These are phyloP conservation scores for Penicillium aurantiogriseum DNA, from an alignment of 2,329 filamentous ascomycete species.

Conservation along the genomic window DNA sequence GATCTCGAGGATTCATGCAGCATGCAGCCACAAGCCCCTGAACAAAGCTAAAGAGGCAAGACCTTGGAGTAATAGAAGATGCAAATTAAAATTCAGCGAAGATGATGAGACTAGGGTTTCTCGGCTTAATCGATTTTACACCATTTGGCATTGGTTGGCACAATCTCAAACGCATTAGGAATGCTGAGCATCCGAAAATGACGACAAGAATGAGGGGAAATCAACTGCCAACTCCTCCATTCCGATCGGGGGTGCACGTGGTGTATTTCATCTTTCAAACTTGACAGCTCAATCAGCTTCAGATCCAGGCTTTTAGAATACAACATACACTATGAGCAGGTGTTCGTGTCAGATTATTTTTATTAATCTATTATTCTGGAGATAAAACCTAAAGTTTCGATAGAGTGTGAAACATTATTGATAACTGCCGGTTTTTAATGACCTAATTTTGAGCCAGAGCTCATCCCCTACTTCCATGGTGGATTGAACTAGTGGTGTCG, in stretches of 20 bases:
- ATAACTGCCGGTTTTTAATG: background rate
- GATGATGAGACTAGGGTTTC: background rate
- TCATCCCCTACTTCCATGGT: slow-evolving; percentile 2
- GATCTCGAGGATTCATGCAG: background rate
- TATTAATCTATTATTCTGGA: background rate
- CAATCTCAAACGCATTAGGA: slow-evolving; percentile 15
- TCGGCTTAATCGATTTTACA: background rate
- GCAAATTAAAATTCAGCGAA: background rate
- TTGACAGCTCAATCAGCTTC: background rate
- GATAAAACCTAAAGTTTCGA: background rate
- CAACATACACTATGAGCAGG: background rate
- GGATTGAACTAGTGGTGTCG: background rate
- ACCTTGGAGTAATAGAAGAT: background rate
- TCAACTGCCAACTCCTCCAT: slow-evolving; percentile 11
- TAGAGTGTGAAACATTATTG: slow-evolving; percentile 2
- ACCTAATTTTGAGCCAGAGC: background rate
- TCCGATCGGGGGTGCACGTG: slow-evolving; percentile 18
- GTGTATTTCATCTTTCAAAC: background rate
- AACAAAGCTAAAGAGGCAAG: background rate
- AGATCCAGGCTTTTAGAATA: background rate
- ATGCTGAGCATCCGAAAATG: slow-evolving; percentile 11
- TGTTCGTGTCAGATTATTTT: background rate
- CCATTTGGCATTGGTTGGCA: background rate
- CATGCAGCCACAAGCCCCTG: background rate
- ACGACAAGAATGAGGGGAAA: slow-evolving; percentile 12